phyloP scores from a whole-genome alignment of 345 rosid species.

The Psidium guajava region DNA sequence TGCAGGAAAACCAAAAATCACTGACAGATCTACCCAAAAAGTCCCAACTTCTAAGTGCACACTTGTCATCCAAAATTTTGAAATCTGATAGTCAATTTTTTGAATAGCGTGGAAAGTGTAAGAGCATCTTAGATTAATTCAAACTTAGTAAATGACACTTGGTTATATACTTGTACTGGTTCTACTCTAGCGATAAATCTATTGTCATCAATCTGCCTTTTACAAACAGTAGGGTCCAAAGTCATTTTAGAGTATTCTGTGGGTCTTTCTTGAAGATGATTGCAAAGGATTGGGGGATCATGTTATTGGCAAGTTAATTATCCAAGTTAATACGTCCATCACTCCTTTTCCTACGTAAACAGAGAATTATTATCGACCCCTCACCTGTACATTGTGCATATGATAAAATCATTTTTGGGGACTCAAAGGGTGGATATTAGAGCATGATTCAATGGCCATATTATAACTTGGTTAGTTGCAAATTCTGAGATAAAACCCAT shows the following conservation, averaged over 20 bases:
- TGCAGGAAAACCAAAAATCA: slow-evolving; percentile 20
- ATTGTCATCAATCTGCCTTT: not conserved
- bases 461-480: not conserved
- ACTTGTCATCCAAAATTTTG: not conserved
- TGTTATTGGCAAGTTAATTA: not conserved
- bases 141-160: not conserved
- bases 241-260: not conserved
- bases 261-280: not conserved
- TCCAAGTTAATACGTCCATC: not conserved
- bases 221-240: not conserved
- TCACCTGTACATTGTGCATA: not conserved
- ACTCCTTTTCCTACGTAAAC: not conserved
- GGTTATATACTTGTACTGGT: not conserved
- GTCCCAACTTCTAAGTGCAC: not conserved
- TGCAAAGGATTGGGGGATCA: not conserved
- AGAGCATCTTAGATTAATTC: not conserved
- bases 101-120: not conserved
- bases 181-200: not conserved
- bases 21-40: not conserved
- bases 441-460: not conserved
- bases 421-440: not conserved
- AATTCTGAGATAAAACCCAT: not conserved
- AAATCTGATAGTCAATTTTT: not conserved
- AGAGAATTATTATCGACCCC: not conserved
- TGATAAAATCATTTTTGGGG: not conserved